Percentiles rank a stretch among this genome's conserved stretches.
phyloP scores from a whole-genome alignment of 2,329 filamentous ascomycete genomes.

The Cucurbitaria berberidis region DNA sequence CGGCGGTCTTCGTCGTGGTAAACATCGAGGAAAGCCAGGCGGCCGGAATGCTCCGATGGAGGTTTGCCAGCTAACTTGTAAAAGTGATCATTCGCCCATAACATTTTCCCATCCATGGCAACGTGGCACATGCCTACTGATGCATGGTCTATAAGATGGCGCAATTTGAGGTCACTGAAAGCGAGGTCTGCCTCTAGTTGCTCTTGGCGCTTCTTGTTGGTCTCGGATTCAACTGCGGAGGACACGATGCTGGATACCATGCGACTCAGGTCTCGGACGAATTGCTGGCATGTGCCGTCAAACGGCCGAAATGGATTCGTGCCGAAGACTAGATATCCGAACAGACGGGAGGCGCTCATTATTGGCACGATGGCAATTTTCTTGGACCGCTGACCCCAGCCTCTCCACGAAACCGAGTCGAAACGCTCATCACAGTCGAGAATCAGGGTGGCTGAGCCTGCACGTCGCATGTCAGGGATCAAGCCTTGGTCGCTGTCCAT shows the following conservation, averaged over 20 bases:
- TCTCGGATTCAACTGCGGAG: slow-evolving; percentile 28
- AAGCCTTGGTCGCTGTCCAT: slow-evolving; percentile 35
- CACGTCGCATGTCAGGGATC: slow-evolving; percentile 37
- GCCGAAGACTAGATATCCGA: slow-evolving; percentile 43
- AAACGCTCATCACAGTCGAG: slow-evolving; percentile 42
- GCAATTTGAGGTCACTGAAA: slow-evolving; percentile 42
- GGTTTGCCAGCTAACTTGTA: slow-evolving; percentile 35
- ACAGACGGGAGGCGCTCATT: slow-evolving; percentile 25
- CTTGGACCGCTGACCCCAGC: slow-evolving; percentile 33
- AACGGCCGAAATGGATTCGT: slow-evolving; percentile 45
- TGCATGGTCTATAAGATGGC: slow-evolving; percentile 44
- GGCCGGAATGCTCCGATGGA: slow-evolving; percentile 19
- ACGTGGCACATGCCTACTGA: slow-evolving; percentile 45
- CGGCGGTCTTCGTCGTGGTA: slow-evolving; percentile 36
- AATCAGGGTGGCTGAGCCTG: slow-evolving; percentile 24
- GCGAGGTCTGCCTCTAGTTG: slow-evolving; percentile 44
- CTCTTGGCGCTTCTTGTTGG: slow-evolving; percentile 32
- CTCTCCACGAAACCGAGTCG: slow-evolving; percentile 33
- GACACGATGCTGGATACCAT: slow-evolving; percentile 42
- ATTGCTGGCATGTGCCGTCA: slow-evolving; percentile 41
- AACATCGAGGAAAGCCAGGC: slow-evolving; percentile 32
- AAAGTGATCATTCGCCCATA: slow-evolving; percentile 47
- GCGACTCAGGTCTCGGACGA: slow-evolving; percentile 39
- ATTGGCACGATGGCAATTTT: slow-evolving; percentile 38
- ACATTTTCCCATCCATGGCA: slow-evolving; percentile 35